These are phyloP conservation scores for Microascus cirrosus DNA, from an alignment of 2,329 filamentous ascomycete genomes.

Conservation along the genomic window DNA sequence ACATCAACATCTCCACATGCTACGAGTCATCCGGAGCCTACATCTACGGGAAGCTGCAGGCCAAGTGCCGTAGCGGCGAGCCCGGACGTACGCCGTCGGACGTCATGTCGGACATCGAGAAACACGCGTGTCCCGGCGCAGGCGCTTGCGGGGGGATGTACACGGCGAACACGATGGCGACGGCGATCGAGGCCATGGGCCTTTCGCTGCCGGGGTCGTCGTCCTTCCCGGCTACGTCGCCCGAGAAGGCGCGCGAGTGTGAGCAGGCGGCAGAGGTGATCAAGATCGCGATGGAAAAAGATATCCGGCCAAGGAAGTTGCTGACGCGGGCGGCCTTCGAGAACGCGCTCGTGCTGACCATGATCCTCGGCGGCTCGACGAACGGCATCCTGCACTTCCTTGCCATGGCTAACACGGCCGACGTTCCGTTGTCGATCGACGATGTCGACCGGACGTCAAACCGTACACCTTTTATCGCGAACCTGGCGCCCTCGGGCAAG, in stretches of 20 bases:
- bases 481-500: constrained; percentile 72
- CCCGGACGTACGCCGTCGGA: constrained; percentile 60
- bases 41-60: constrained; percentile 65
- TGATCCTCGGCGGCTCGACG: constrained; percentile 83
- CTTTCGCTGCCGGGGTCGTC: constrained; percentile 74
- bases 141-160: constrained; percentile 82
- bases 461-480: constrained; percentile 76
- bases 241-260: constrained; percentile 80
- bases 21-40: constrained; percentile 82
- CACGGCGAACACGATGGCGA: constrained; percentile 90
- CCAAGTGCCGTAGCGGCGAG: constrained; percentile 49
- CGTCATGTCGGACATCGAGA: constrained; percentile 74
- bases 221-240: constrained; percentile 68
- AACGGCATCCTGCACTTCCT: constrained; percentile 84
- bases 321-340: constrained; percentile 74
- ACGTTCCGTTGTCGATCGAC: constrained; percentile 64
- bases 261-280: constrained; percentile 71
- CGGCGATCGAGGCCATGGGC: constrained; percentile 81
- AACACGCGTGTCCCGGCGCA: constrained; percentile 53
- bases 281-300: constrained; percentile 65
- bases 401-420: constrained; percentile 80
- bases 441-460: constrained; percentile 74
- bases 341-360: constrained; percentile 81
- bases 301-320: constrained; percentile 72
- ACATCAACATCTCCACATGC: constrained; percentile 80